These are phyloP conservation scores for Geotrichum aggregatum DNA, from an alignment of 1,139 yeast species.

Conservation along the genomic window DNA sequence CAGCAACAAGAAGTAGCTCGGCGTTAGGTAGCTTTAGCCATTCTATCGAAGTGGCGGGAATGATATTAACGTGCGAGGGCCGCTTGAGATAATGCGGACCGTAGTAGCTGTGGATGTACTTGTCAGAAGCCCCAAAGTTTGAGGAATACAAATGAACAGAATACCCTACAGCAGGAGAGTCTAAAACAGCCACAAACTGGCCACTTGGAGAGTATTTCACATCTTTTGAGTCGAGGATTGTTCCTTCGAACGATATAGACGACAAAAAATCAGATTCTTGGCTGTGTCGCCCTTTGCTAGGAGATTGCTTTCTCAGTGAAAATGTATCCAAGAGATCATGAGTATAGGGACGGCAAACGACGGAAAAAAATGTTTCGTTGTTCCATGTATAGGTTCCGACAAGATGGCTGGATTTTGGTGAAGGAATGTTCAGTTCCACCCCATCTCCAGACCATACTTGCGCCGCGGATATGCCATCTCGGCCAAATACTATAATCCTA, in stretches of 20 bases:
- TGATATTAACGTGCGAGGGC: constrained; percentile 17
- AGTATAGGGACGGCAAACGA: constrained; percentile 10
- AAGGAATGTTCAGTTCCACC: constrained; percentile 6
- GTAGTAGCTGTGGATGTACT: constrained; percentile 22
- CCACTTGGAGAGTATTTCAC: constrained; percentile 29
- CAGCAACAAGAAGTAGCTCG: constrained; percentile 29
- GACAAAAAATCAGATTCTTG: not conserved
- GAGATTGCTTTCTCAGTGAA: constrained; percentile 10
- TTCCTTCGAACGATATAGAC: constrained; percentile 21
- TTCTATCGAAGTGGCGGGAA: constrained; percentile 24
- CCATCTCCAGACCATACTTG: constrained; percentile 18
- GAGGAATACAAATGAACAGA: constrained; percentile 27
- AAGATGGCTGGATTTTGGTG: constrained; percentile 5
- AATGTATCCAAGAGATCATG: constrained; percentile 8
- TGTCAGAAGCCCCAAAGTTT: constrained; percentile 7
- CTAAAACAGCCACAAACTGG: constrained; percentile 29
- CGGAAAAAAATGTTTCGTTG: constrained; percentile 3
- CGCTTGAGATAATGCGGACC: constrained; percentile 21
- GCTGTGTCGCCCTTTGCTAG: not conserved
- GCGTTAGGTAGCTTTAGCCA: constrained; percentile 21
- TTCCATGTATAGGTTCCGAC: not conserved
- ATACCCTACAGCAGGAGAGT: constrained; percentile 30
- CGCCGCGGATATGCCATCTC: constrained; percentile 10
- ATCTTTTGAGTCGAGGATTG: constrained; percentile 26
- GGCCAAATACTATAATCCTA: constrained; percentile 12